Percentiles rank a stretch among this genome's conserved stretches.
Conservation (phyloP, 352 stramenopile genomes). For the Phytophthora pluvialis region DNA sequence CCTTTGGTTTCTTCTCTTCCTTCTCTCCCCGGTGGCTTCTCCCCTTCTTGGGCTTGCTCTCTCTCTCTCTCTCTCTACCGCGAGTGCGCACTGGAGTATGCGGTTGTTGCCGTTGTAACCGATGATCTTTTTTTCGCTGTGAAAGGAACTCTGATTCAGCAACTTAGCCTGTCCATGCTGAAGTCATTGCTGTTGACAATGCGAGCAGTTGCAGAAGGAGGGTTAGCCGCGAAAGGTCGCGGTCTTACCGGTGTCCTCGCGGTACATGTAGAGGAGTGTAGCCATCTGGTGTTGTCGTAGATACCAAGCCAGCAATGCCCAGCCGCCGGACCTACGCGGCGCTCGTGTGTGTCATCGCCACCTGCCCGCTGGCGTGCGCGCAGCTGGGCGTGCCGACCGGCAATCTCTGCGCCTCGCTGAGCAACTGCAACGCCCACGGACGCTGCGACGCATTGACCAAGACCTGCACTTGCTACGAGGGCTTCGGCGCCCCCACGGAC, state of each 20-base stretch:
- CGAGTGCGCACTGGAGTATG: not conserved
- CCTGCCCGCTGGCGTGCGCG: constrained; percentile 13
- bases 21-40: constrained; percentile 15
- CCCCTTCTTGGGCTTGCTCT: constrained; percentile 20
- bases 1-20: constrained; percentile 14
- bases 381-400: constrained; percentile 63
- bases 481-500: constrained; percentile 85
- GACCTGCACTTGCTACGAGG: constrained; percentile 89
- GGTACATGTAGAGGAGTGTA: constrained; percentile 15
- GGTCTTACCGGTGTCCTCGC: constrained; percentile 9
- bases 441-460: constrained; percentile 85
- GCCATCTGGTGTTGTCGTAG: constrained; percentile 16
- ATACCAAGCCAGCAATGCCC: not conserved
- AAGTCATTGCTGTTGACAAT: not conserved
- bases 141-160: constrained; percentile 2
- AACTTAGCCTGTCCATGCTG: constrained; percentile 18
- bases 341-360: constrained; percentile 3
- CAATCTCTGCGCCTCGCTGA: constrained; percentile 79
- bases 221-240: constrained; percentile 17
- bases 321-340: not conserved
- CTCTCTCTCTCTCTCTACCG: constrained; percentile 28
- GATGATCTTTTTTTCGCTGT: constrained; percentile 34
- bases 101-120: constrained; percentile 32
- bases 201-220: constrained; percentile 5
- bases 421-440: constrained; percentile 91